Percentiles rank a stretch among this genome's conserved stretches.
These are phyloP conservation scores for Neofusicoccum umdonicola DNA, from an alignment of 2,329 filamentous ascomycete species.

Conservation along the genomic window DNA sequence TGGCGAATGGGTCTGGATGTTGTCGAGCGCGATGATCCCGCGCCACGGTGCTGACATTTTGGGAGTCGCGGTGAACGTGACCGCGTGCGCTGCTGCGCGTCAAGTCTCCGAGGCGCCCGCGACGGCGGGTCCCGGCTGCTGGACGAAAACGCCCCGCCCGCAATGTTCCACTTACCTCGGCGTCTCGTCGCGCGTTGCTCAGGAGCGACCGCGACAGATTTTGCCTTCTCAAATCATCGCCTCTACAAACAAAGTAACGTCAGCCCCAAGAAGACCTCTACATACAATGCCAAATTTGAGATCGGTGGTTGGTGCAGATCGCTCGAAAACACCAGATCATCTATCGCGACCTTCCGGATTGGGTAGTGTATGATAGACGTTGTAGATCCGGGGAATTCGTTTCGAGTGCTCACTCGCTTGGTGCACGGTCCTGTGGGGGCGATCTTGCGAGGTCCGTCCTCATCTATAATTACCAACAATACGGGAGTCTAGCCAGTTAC, in stretches of 20 bases:
- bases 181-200: too few species aligned
- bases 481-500: neutral
- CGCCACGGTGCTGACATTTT: too few species aligned
- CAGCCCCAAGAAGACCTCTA: too few species aligned
- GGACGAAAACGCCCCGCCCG: neutral
- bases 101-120: too few species aligned
- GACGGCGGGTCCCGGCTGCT: too few species aligned
- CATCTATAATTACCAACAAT: neutral
- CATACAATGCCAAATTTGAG: neutral
- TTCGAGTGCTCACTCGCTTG: neutral
- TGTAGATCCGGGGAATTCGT: constrained; percentile 5
- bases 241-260: too few species aligned
- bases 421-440: neutral
- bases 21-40: neutral
- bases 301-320: too few species aligned
- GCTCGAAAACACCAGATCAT: neutral
- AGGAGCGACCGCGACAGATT: too few species aligned
- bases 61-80: neutral
- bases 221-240: too few species aligned
- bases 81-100: too few species aligned
- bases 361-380: neutral
- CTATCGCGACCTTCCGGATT: neutral
- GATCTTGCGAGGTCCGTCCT: neutral
- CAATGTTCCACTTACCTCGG: too few species aligned
- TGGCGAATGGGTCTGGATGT: neutral